Evolutionary conservation across 805 yeast genomes (phyloP), one percentile per base, ranked within the genome.

Genomic region (Teunomyces atbi): DNA sequence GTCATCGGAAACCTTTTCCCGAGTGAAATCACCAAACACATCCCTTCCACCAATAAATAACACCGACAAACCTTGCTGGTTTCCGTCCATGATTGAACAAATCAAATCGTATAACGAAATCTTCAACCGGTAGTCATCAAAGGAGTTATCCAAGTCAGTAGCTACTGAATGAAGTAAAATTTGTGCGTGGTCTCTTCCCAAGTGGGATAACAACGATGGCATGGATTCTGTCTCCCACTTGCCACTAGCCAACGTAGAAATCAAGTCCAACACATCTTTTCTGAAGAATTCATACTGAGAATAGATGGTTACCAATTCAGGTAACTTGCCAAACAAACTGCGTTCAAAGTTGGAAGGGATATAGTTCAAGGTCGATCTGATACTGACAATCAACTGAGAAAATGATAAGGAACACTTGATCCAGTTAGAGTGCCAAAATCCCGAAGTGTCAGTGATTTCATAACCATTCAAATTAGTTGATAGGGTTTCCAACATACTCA

Each of bases 121-220:
- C 49, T 81, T 78, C 39, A 83, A 65, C n/a, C 63, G 62, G 48
- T 73, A 74, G 51, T 77, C 79, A 45, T 78, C 82, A 50, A 82
- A 69, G 0, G 79, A 69, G 51, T 78, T 79, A 23, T 77, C 75
- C 55, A 90, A 68, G 53, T 88, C 90, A 3, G 73, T 52, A 0
- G 82, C 76, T 23, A 92, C 61, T 1, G 84, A 75, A n/a, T 74
- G 70, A 7, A 88, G 68, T 23, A 92, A 71, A 3, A 79, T 64
- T 21, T 74, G 76, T 0, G 96, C 78, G 52, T 79, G 76, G 15
- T 74, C 71, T n/a, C 77, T 71, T 3, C 96, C 94, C 45, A 92
- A 66, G 60, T 89, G 89, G 0, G 97, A 86, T 33, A 92, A 70
- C 41, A 92, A 66, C 0, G 96, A 89, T 3, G 96, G 96, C 28